Percentiles rank a stretch among this genome's conserved stretches.
Conservation (phyloP, 2,329 filamentous ascomycete species). For the Diaporthe aspalathi region DNA sequence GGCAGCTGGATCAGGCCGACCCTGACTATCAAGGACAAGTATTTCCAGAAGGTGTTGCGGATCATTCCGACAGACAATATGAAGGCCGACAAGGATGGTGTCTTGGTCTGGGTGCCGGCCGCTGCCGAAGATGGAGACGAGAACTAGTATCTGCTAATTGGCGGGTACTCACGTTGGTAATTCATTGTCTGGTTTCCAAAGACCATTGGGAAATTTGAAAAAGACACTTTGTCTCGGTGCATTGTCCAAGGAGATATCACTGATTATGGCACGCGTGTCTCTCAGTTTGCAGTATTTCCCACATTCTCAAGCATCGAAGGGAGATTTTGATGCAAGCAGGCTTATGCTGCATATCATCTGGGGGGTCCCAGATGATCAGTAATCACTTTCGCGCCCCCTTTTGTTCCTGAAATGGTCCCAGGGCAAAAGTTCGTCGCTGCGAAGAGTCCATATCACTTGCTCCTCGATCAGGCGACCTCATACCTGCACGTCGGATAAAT, state of each 20-base stretch:
- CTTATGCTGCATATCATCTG: neutral
- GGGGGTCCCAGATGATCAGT: neutral
- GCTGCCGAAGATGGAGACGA: conserved; percentile 42
- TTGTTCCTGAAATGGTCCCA: neutral
- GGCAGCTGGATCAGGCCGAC: conserved; percentile 75
- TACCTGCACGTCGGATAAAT: neutral
- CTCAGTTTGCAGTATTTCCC: neutral
- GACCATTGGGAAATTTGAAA: neutral
- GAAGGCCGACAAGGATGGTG: conserved; percentile 72
- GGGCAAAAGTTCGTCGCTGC: neutral
- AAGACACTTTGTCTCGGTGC: neutral
- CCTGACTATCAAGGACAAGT: conserved; percentile 85
- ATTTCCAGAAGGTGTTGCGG: conserved; percentile 90
- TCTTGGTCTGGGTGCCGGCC: conserved; percentile 70
- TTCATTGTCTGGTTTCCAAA: neutral
- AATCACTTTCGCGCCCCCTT: neutral
- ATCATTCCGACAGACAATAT: conserved; percentile 83
- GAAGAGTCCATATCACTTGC: neutral
- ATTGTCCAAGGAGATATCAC: neutral
- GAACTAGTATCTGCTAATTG: neutral
- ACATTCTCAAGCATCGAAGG: neutral
- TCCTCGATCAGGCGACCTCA: neutral
- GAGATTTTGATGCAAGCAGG: neutral
- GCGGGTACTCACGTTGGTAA: neutral
- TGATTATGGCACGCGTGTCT: neutral